A percentile compares a stretch with the other conserved stretches of the same genome.
These are phyloP conservation scores for Globisporangium parvum DNA, from an alignment of 352 stramenopile species.

Conservation along the genomic window DNA sequence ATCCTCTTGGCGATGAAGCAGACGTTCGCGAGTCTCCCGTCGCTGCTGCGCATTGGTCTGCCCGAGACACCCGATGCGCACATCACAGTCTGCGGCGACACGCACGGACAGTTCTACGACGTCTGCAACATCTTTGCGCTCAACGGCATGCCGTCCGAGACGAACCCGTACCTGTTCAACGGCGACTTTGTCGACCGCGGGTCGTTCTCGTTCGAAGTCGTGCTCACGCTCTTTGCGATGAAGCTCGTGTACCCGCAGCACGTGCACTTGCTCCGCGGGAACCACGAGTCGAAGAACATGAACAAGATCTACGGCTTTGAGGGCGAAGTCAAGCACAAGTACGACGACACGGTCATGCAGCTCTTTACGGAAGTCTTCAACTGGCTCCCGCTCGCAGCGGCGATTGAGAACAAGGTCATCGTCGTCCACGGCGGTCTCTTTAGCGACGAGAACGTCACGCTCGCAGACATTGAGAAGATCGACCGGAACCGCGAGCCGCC, in stretches of 20 bases:
- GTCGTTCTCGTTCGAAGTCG: slow-evolving; percentile 98
- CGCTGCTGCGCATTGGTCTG: slow-evolving; percentile 85
- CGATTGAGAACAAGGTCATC: slow-evolving; percentile 94
- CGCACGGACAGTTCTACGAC: slow-evolving; percentile 99
- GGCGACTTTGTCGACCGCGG: slow-evolving; percentile 99
- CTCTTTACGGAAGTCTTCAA: slow-evolving; percentile 99
- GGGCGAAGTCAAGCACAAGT: slow-evolving; percentile 99
- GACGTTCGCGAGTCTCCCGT: slow-evolving; percentile 87
- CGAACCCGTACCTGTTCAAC: slow-evolving; percentile 99
- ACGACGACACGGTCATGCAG: slow-evolving; percentile 98
- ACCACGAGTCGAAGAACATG: slow-evolving; percentile 99
- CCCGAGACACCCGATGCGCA: slow-evolving; percentile 51
- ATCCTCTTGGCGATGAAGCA: slow-evolving; percentile 93
- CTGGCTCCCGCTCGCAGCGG: slow-evolving; percentile 92
- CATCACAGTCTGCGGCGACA: slow-evolving; percentile 98
- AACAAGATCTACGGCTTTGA: slow-evolving; percentile 99
- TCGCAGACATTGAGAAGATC: slow-evolving; percentile 95
- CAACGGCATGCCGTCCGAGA: slow-evolving; percentile 93
- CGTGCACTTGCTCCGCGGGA: slow-evolving; percentile 94
- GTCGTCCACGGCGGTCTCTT: slow-evolving; percentile 98
- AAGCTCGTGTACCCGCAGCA: slow-evolving; percentile 93
- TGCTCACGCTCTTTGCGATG: slow-evolving; percentile 96
- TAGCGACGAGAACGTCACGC: slow-evolving; percentile 90
- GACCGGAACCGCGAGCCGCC: slow-evolving; percentile 93
- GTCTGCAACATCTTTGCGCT: slow-evolving; percentile 99